phyloP scores from a whole-genome alignment of 1,139 yeast species.

The Groenewaldozyma sp. region DNA sequence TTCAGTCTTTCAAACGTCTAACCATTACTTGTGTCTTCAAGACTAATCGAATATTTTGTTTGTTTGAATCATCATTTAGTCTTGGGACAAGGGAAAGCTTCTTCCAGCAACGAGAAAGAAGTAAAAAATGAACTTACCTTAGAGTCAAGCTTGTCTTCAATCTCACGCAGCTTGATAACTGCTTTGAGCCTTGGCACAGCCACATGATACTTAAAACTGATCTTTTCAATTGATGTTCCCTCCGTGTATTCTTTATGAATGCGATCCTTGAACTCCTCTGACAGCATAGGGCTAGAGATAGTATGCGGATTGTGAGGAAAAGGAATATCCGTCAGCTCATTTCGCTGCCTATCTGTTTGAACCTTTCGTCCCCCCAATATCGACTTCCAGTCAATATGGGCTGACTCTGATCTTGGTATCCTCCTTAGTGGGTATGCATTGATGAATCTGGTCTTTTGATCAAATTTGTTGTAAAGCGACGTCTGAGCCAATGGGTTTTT shows the following conservation, averaged over 20 bases:
- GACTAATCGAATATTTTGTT: slow-evolving; percentile 57
- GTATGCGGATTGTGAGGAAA: slow-evolving; percentile 70
- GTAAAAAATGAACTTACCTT: slow-evolving; percentile 41
- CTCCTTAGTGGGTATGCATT: slow-evolving; percentile 40
- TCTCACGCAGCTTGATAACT: slow-evolving; percentile 51
- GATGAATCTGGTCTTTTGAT: slow-evolving; percentile 59
- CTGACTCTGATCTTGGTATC: slow-evolving; percentile 23
- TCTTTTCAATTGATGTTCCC: slow-evolving; percentile 56
- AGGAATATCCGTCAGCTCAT: slow-evolving; percentile 35
- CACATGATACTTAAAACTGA: slow-evolving; percentile 71
- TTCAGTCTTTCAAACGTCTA: slow-evolving; percentile 29
- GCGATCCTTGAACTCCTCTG: slow-evolving; percentile 47
- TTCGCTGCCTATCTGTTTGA: slow-evolving; percentile 1
- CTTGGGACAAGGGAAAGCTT: background rate
- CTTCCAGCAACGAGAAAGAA: background rate
- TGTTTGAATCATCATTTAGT: slow-evolving; percentile 39
- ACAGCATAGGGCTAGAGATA: slow-evolving; percentile 53
- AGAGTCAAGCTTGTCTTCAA: slow-evolving; percentile 54
- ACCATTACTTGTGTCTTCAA: slow-evolving; percentile 63
- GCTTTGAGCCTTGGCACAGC: slow-evolving; percentile 86
- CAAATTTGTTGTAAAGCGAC: slow-evolving; percentile 44
- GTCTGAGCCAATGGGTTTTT: slow-evolving; percentile 59
- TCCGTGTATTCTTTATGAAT: slow-evolving; percentile 50
- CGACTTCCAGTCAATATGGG: slow-evolving; percentile 3
- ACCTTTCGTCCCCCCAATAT: slow-evolving; percentile 1